Evolutionary conservation across 805 yeast species (phyloP), one percentile per base, ranked within the genome.

Genomic region (Candida odintsovae): DNA sequence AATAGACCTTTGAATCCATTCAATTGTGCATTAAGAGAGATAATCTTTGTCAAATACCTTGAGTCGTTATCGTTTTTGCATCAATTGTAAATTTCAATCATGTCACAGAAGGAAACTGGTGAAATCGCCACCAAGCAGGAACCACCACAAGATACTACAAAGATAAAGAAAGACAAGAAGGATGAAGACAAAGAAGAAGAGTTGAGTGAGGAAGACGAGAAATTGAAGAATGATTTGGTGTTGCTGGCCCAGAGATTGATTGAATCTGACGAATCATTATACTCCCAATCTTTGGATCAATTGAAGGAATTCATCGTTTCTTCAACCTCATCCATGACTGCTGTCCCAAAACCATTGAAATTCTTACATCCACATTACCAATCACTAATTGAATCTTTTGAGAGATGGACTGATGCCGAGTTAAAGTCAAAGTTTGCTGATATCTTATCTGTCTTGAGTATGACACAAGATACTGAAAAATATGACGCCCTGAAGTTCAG

Each of bases 291-390:
- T n/a, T 73, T 94, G 56, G 73, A 75, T 38, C 73, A 82, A 44
- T 76, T 94, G 65, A 90, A 89, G 61, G 77, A 75, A 42, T 80
- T 80, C 57, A 90, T 94, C 58, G 80, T 88, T 54, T 95, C 94
- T 46, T 86, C 97, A 12, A 94, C 99, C 3, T 87, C 97, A 35
- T 90, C 97, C 9, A 94, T 94, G 97, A 94, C 99, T 2, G 99
- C 99, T 3, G 99, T 94, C 43, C 99, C 99, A 35, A 94, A 94
- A 67, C 99, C 99, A 6, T 78, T 94, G 69, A 95, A 94, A 71
- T 94, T 94, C 64, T 75, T 94, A 53, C 81, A 96, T 60, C 96
- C 97, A 8, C 87, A 82, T 60, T 94, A 83, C 63, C 82, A 83
- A 19, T 59, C 73, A n/a, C 72, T 94, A 58, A 78, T 79, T 29